Evolutionary conservation across 2,329 filamentous ascomycete species (phyloP), one percentile per base, ranked within the genome.

Genomic region (Hypocrella siamensis): DNA sequence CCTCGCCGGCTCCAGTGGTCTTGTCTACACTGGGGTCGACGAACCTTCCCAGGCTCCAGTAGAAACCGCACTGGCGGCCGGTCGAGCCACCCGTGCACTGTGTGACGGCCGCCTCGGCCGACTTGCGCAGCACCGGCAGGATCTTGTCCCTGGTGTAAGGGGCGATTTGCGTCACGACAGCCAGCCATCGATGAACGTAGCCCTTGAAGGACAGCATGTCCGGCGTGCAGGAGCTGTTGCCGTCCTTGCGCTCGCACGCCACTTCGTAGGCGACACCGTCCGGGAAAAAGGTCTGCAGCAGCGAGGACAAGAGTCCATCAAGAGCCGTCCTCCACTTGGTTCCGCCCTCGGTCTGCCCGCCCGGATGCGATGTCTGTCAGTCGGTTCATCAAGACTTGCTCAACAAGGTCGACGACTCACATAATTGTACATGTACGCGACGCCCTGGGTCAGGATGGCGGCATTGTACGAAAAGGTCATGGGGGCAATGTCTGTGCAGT

Each of bases 121-220:
- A 78, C 1, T 56, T 63, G 34, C 58, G 55, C 6, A 84, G 58
- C 19, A 70, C 62, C 1, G 71, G 64, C 35, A 68, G 53, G 40
- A 84, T 73, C 12, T 47, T 55, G 2, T 62, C 52, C 26, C 53
- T 52, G 1, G 68, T 73, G 28, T 63, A 64, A 0, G 79, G 77
- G 1, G 71, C 75, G n/a, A 82, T 35, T 40, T 76, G 63, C 3
- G 70, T 65, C 2, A 68, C 62, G 16, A 66, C 61, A 4, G 69
- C 61, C 41, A 83, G 58, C 72, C 75, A 80, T 26, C 74, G 67
- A 41, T 73, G 64, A 14, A 81, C 58, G 35, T 76, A 75, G 25
- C 76, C 77, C 53, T 82, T 82, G 66, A 79, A 85, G 2, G 71
- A 70, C 37, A 70, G 53, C 61, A 84, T 79, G 44, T 88, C 82